Percentiles rank a stretch among this genome's conserved stretches.
Conservation (phyloP, 257 asterid species). For the Ajuga chamaepitys region DNA sequence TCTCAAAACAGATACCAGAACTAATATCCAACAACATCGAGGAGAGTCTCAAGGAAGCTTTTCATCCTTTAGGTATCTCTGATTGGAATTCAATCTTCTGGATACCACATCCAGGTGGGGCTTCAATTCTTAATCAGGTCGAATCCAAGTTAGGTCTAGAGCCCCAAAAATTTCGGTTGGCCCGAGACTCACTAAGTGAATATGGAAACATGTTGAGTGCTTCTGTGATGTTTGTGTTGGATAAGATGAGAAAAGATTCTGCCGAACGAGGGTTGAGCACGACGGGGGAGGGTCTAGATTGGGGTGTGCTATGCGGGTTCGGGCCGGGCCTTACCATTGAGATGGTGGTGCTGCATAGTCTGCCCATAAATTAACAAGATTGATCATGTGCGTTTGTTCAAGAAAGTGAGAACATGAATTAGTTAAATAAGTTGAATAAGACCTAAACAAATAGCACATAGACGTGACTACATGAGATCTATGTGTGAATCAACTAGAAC, state of each 20-base stretch:
- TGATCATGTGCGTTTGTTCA: too few relatives aligned
- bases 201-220: conserved; percentile 70
- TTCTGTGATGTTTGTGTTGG: conserved; percentile 51
- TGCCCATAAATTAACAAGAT: conserved; percentile 20
- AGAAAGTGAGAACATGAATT: too few relatives aligned
- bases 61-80: conserved; percentile 38
- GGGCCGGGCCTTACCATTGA: conserved; percentile 81
- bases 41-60: conserved; percentile 43
- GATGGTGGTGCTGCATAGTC: conserved; percentile 60
- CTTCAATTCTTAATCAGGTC: conserved; percentile 55
- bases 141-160: conserved; percentile 36
- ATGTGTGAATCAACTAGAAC: too few relatives aligned
- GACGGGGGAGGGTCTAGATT: conserved; percentile 66
- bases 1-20: conserved; percentile 45
- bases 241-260: conserved; percentile 65
- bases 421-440: too few relatives aligned
- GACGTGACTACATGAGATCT: too few relatives aligned
- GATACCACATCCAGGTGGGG: conserved; percentile 78
- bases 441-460: too few relatives aligned
- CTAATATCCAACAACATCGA: conserved; percentile 41
- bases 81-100: conserved; percentile 71
- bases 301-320: conserved; percentile 70
- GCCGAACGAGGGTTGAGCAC: conserved; percentile 41
- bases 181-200: conserved; percentile 51
- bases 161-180: conserved; percentile 41